Evolutionary conservation across 1,139 yeast species (phyloP), one percentile per base, ranked within the genome.

Genomic region (Kodamaea sp.): DNA sequence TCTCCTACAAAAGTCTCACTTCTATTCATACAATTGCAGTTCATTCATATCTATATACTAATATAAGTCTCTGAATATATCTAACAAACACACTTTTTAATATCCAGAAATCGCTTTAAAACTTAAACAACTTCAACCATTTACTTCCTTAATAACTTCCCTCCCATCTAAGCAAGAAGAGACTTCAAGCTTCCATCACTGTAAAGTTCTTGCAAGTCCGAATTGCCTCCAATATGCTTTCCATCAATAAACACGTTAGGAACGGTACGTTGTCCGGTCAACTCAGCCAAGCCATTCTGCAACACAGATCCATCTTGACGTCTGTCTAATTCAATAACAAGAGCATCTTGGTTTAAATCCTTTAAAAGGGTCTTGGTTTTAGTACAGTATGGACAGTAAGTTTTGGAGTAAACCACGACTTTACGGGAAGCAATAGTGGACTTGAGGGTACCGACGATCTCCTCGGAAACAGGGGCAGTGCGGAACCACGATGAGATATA

Each of bases 381-480:
- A 8, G 29, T 42, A 33, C 66, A 60, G 36, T 58, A 61, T 2
- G 63, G 62, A 35, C 67, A 61, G 40, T 54, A 54, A n/a, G 59
- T 26, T 37, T 56, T 56, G 31, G 59, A 54, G 32, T 40, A 56
- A 13, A 56, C 55, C 21, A 60, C 53, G 4, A 59, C 43, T 31
- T 52, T 51, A 32, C 47, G 35, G 7, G 50, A 28, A 1, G 38
- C 38, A 12, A 59, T 48, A 7, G 48, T 41, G 4, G 42, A 29
- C 26, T 51, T 44, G 23, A 59, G 41, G 7, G 48, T 49, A n/a
- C 50, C 39, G 10, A 47, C 33, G 15, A 48, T 34, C 23, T 49
- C 55, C 1, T 46, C 44, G 4, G 56, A 38, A 10, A 51, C 42
- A 9, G 59, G 39, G 1, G 42, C 34, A 5, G 43, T 16, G 6